These are phyloP conservation scores for Aspergillus sp. DNA, from an alignment of 2,329 filamentous ascomycete genomes.

Conservation along the genomic window DNA sequence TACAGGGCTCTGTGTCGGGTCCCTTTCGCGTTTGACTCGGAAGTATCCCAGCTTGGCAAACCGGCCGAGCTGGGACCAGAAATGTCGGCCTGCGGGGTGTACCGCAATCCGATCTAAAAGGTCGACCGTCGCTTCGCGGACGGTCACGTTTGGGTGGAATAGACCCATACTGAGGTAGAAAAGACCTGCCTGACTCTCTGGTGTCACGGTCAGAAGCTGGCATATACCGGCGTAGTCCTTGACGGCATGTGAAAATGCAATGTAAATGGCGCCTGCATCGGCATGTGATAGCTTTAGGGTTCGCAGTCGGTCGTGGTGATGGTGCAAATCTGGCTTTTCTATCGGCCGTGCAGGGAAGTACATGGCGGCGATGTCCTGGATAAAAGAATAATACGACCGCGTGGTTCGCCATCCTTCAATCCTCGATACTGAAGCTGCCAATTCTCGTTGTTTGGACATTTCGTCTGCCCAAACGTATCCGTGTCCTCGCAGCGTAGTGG, in stretches of 20 bases:
- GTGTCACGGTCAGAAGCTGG: conserved; percentile 74
- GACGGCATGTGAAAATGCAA: conserved; percentile 70
- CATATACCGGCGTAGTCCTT: conserved; percentile 81
- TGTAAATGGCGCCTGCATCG: conserved; percentile 78
- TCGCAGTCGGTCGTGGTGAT: conserved; percentile 87
- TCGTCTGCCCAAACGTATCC: conserved; percentile 96
- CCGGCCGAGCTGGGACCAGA: conserved; percentile 79
- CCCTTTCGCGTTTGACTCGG: conserved; percentile 65
- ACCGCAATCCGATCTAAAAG: conserved; percentile 76
- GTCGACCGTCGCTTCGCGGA: conserved; percentile 71
- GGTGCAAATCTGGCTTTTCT: conserved; percentile 65
- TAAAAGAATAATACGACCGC: conserved; percentile 90
- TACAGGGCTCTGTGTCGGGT: conserved; percentile 23
- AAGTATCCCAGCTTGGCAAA: conserved; percentile 86
- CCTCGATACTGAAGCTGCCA: conserved; percentile 84
- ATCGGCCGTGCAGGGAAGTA: conserved; percentile 34
- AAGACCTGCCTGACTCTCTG: conserved; percentile 79
- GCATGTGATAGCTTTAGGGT: conserved; percentile 71
- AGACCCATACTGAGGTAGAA: conserved; percentile 89
- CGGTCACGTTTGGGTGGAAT: conserved; percentile 81
- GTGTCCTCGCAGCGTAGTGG: conserved; percentile 66
- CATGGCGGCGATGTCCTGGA: conserved; percentile 59
- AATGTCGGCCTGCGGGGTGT: conserved; percentile 88
- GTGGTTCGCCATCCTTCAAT: conserved; percentile 98
- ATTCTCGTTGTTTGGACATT: conserved; percentile 70